Evolutionary conservation across 2,329 filamentous ascomycete species (phyloP).

Genomic region (Epichloe uncinata): DNA sequence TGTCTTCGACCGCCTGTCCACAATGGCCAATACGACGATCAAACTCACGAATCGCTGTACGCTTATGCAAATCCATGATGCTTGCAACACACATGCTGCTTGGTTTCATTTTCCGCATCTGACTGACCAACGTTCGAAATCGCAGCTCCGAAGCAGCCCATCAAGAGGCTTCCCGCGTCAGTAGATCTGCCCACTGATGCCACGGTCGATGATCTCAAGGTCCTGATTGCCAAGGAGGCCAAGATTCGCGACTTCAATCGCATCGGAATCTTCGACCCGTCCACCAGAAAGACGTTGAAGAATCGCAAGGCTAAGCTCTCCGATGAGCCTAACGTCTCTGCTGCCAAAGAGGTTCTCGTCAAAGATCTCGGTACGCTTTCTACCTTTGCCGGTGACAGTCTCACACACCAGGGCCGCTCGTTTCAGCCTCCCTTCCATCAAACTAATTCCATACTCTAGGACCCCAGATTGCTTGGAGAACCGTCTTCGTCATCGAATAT

Average conservation of each 20-base stretch:
- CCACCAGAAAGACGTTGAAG: conserved; percentile 49
- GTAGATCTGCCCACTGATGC: conserved; percentile 35
- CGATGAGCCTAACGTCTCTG: conserved; percentile 34
- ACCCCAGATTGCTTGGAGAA: conserved; percentile 80
- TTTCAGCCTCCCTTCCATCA: not conserved
- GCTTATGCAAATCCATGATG: not conserved
- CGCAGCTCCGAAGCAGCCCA: conserved; percentile 33
- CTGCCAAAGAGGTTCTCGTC: conserved; percentile 54
- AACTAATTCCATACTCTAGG: conserved; percentile 34
- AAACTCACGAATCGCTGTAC: conserved; percentile 12
- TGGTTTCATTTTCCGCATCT: not conserved
- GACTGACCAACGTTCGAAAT: conserved; percentile 3
- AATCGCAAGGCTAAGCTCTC: conserved; percentile 42
- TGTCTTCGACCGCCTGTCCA: not conserved
- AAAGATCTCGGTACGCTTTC: conserved; percentile 71
- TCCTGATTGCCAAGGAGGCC: conserved; percentile 35
- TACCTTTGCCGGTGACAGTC: not conserved
- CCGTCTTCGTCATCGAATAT: conserved; percentile 93
- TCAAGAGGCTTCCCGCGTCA: conserved; percentile 38
- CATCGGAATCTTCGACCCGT: conserved; percentile 47
- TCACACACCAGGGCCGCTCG: too few species aligned
- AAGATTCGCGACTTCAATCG: conserved; percentile 45
- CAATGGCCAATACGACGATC: conserved; percentile 8
- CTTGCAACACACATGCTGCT: not conserved
- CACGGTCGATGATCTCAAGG: conserved; percentile 49